phyloP scores from a whole-genome alignment of 139 green algal genomes.

The Chlorella sp. region DNA sequence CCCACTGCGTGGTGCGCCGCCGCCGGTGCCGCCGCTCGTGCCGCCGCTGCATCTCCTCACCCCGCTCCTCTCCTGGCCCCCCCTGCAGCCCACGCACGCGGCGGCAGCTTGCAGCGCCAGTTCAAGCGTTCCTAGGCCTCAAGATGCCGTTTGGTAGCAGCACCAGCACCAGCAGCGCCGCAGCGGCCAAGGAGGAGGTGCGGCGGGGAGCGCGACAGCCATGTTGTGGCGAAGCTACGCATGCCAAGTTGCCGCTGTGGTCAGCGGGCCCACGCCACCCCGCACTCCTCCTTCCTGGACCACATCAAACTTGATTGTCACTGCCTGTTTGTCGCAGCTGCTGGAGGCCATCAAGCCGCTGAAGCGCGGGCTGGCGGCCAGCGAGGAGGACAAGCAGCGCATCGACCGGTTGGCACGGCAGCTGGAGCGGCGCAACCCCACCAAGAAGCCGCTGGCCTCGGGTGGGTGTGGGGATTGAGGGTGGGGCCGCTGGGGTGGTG shows the following conservation, averaged over 20 bases:
- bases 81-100: too few species aligned
- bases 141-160: background rate
- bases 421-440: constrained; percentile 86
- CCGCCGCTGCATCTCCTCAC: too few species aligned
- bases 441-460: constrained; percentile 58
- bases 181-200: constrained; percentile 18
- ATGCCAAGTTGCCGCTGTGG: too few species aligned
- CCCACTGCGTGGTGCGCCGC: too few species aligned
- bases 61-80: too few species aligned
- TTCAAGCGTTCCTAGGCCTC: background rate
- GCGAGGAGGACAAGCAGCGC: constrained; percentile 51
- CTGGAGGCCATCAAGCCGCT: constrained; percentile 66
- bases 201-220: too few species aligned
- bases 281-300: too few species aligned
- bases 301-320: too few species aligned
- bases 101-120: too few species aligned
- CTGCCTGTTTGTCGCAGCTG: constrained; percentile 46
- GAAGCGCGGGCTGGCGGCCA: constrained; percentile 61
- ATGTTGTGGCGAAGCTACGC: too few species aligned
- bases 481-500: background rate
- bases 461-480: constrained; percentile 12
- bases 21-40: too few species aligned
- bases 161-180: background rate
- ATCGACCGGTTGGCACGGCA: constrained; percentile 64
- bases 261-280: too few species aligned